phyloP scores from a whole-genome alignment of 768 basidiomycete genomes.

The Daedaleopsis sinensis region DNA sequence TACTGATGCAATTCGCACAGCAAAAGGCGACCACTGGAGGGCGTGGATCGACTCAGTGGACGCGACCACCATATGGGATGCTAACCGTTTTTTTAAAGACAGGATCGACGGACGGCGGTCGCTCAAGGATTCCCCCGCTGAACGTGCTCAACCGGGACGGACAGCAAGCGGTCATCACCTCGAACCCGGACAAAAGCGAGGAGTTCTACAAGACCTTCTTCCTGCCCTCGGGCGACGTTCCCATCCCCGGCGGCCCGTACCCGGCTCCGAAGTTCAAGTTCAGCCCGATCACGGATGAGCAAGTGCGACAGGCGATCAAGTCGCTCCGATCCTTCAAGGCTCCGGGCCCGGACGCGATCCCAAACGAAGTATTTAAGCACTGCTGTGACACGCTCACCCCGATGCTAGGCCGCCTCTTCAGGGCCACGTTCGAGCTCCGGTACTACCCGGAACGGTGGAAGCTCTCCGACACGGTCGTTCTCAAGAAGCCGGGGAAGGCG shows the following conservation, averaged over 20 bases:
- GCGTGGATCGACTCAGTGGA: constrained; percentile 23
- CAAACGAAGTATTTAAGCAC: constrained; percentile 36
- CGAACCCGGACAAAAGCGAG: not conserved
- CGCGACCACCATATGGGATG: constrained; percentile 21
- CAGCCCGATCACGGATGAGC: not conserved
- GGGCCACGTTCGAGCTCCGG: constrained; percentile 30
- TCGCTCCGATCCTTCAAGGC: constrained; percentile 41
- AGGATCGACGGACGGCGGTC: constrained; percentile 10
- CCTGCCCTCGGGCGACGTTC: not conserved
- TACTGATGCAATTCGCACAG: constrained; percentile 4
- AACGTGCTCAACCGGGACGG: not conserved
- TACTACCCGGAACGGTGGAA: constrained; percentile 32
- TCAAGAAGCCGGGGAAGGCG: constrained; percentile 22
- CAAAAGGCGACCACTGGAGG: constrained; percentile 28
- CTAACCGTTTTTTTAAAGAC: constrained; percentile 7
- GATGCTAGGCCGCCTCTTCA: constrained; percentile 31
- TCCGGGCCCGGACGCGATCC: constrained; percentile 27
- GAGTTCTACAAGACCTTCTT: not conserved
- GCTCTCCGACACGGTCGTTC: constrained; percentile 24
- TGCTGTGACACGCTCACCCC: constrained; percentile 28
- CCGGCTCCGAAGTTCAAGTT: not conserved
- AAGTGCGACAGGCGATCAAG: not conserved
- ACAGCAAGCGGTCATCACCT: not conserved
- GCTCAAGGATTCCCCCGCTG: constrained; percentile 23
- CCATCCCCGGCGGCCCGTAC: not conserved